Base-by-base conservation (phyloP, 169 alveolate species). In the Plasmodium vinckei region DNA sequence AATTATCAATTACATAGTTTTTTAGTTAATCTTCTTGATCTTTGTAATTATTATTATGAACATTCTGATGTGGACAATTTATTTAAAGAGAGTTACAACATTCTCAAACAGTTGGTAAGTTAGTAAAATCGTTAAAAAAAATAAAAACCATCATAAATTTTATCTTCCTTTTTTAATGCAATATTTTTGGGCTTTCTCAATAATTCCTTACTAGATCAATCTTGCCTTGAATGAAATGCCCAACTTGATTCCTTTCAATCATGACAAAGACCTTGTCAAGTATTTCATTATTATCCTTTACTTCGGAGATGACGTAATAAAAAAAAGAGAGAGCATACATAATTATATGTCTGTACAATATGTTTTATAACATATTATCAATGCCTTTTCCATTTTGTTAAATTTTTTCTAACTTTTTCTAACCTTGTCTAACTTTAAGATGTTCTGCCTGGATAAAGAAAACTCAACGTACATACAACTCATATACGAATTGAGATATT, bases 361-460 rank as follows among this genome's bases (percentile, higher is more conserved):
- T 21, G 25, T 21, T 21, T 21, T 21, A 21, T 21, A 21, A 1
- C 25, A 21, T 1, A 44, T 2, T 65, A n/a, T n/a, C n/a, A n/a
- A n/a, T n/a, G 25, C 47, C 13, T 0, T 9, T 1, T 25, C 51
- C 23, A 17, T n/a, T 17, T 44, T 68, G 42, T 19, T 9, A 1
- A 17, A 46, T 44, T 46, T 47, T 5, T n/a, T 61, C 21, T 21
- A 21, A 21, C 27, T 44, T 33, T 9, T 12, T 12, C 2, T n/a
- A 10, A 1, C 9, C 42, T 44, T 7, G 0, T 2, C 68, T 33
- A 21, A 21, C 61, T 3, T 1, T 21, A 17, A 84, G 91, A 70
- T 86, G 63, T 86, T 69, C 46, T 86, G 91, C 69, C n/a, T 70
- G n/a, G 91, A 86, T 25, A 68, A 70, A 23, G 91, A 86, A 46